phyloP scores from a whole-genome alignment of 2,329 filamentous ascomycete species.

The Sporothrix pseudoabietina region DNA sequence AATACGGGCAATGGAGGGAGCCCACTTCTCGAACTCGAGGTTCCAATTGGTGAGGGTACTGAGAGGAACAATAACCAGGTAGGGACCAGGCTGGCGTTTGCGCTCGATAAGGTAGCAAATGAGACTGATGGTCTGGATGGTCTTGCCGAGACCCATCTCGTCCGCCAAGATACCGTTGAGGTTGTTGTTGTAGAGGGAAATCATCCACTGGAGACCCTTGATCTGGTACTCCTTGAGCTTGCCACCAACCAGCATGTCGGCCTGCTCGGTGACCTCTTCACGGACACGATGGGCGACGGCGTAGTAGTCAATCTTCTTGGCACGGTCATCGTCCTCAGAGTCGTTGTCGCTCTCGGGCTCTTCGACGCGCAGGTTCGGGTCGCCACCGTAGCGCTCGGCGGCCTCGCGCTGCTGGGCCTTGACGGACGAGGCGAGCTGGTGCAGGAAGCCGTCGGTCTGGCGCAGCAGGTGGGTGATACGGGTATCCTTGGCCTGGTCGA shows the following conservation, averaged over 20 bases:
- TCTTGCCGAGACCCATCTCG: conserved; percentile 99
- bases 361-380: conserved; percentile 58
- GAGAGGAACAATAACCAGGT: conserved; percentile 92
- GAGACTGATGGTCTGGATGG: conserved; percentile 97
- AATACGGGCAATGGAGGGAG: conserved; percentile 79
- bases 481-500: conserved; percentile 98
- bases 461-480: conserved; percentile 96
- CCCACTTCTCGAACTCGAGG: conserved; percentile 98
- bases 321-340: conserved; percentile 69
- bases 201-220: conserved; percentile 99
- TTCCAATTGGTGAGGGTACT: conserved; percentile 99
- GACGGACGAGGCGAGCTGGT: conserved; percentile 91
- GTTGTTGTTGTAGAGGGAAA: conserved; percentile 99
- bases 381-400: conserved; percentile 76
- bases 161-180: conserved; percentile 97
- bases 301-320: conserved; percentile 95
- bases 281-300: conserved; percentile 95
- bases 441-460: conserved; percentile 96
- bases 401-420: conserved; percentile 88
- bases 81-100: conserved; percentile 89
- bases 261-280: conserved; percentile 84
- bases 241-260: conserved; percentile 84
- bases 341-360: conserved; percentile 63
- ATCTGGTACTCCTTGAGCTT: conserved; percentile 95
- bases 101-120: conserved; percentile 96